Conservation (phyloP, 2,329 filamentous ascomycete genomes). For the Penicillium sp. region DNA sequence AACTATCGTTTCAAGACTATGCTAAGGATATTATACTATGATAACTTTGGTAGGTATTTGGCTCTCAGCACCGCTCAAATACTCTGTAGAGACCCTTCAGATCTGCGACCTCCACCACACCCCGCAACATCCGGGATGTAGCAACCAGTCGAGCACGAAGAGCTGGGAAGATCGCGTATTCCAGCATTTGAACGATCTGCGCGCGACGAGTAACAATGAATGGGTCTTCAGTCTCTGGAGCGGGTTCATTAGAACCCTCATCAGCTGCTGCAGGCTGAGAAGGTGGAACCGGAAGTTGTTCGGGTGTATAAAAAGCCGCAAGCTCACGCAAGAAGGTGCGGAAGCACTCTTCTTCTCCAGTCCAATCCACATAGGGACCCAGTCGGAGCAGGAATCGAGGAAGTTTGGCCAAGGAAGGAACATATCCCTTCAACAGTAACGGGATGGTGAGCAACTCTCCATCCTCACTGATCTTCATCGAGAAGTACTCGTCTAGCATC, state of each 20-base stretch:
- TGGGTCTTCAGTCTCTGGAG: constrained; percentile 36
- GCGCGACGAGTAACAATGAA: constrained; percentile 55
- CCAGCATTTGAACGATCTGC: constrained; percentile 73
- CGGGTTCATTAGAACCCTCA: not conserved
- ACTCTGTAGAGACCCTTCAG: constrained; percentile 90
- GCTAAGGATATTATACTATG: not conserved
- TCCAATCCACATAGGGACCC: constrained; percentile 87
- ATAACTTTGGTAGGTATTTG: not conserved
- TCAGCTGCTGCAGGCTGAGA: not conserved
- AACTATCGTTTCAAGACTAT: not conserved
- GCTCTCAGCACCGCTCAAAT: constrained; percentile 81
- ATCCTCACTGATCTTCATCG: constrained; percentile 73
- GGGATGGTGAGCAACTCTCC: constrained; percentile 80
- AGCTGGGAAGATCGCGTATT: constrained; percentile 86
- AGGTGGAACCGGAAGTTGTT: constrained; percentile 65
- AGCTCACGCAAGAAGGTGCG: constrained; percentile 81
- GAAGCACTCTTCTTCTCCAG: constrained; percentile 81
- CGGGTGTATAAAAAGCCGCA: constrained; percentile 86
- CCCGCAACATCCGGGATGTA: constrained; percentile 73
- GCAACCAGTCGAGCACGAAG: constrained; percentile 81
- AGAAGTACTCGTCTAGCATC: constrained; percentile 93
- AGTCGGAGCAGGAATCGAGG: constrained; percentile 84
- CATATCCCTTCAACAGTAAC: constrained; percentile 84
- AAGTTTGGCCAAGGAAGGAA: constrained; percentile 79
- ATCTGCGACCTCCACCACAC: constrained; percentile 83